These are phyloP conservation scores for Jamesozyma spencerorum DNA, from an alignment of 805 yeast species.

Conservation along the genomic window DNA sequence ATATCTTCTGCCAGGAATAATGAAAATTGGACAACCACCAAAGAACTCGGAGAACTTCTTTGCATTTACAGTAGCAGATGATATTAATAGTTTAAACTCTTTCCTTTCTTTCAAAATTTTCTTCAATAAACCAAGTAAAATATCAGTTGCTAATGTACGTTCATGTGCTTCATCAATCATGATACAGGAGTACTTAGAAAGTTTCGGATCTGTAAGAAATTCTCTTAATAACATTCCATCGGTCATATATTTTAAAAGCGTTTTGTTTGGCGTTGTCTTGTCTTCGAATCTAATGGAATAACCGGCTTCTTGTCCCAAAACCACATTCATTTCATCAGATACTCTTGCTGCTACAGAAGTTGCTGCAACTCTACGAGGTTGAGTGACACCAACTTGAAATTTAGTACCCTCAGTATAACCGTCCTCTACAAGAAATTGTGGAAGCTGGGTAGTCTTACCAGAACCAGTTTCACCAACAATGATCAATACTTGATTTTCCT, in stretches of 20 bases:
- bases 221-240: slow-evolving; percentile 93
- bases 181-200: slow-evolving; percentile 62
- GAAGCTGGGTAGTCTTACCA: slow-evolving; percentile 89
- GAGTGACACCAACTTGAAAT: slow-evolving; percentile 73
- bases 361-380: slow-evolving; percentile 94
- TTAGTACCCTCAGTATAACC: slow-evolving; percentile 57
- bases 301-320: slow-evolving; percentile 84
- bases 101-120: slow-evolving; percentile 53
- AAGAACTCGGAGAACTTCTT: slow-evolving; percentile 76
- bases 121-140: slow-evolving; percentile 68
- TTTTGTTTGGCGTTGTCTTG: slow-evolving; percentile 44
- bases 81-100: slow-evolving; percentile 66
- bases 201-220: slow-evolving; percentile 64
- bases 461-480: slow-evolving; percentile 89
- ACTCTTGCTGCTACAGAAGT: slow-evolving; percentile 84
- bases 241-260: slow-evolving; percentile 80
- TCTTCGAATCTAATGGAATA: slow-evolving; percentile 86
- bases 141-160: slow-evolving; percentile 86
- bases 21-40: slow-evolving; percentile 73
- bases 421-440: slow-evolving; percentile 77
- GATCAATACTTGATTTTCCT: slow-evolving; percentile 55
- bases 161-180: slow-evolving; percentile 98
- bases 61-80: slow-evolving; percentile 94
- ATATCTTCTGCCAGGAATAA: slow-evolving; percentile 86
- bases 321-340: slow-evolving; percentile 75